Evolutionary conservation across 2,329 filamentous ascomycete genomes (phyloP).

Genomic region (Aspergillus phoenicis): DNA sequence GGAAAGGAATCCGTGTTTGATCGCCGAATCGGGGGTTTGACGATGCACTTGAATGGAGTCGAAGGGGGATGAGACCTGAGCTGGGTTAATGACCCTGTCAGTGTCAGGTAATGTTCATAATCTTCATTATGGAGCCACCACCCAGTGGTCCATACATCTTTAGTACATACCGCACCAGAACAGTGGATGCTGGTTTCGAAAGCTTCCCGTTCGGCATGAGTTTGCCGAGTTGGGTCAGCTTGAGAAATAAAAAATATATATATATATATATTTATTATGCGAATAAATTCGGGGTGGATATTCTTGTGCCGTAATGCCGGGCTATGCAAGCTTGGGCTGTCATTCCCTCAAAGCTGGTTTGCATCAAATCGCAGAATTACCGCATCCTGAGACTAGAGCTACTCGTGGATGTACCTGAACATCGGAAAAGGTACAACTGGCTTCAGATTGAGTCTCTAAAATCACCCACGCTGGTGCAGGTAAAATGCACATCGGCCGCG

Average conservation of each 20-base stretch:
- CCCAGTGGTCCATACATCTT: background rate
- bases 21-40: background rate
- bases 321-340: slow-evolving; percentile 10
- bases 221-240: slow-evolving; percentile 18
- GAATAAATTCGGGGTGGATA: background rate
- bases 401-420: background rate
- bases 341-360: background rate
- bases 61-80: too few relatives aligned
- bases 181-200: background rate
- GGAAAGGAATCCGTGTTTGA: background rate
- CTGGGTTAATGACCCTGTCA: background rate
- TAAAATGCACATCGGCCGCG: too few relatives aligned
- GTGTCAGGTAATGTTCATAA: background rate
- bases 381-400: background rate
- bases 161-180: too few relatives aligned
- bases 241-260: background rate
- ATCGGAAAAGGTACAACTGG: background rate
- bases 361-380: background rate
- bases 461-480: too few relatives aligned
- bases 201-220: slow-evolving; percentile 17
- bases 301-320: slow-evolving; percentile 15
- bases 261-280: background rate
- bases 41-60: background rate
- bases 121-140: background rate
- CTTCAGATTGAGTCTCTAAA: too few relatives aligned